Base-by-base conservation (phyloP, 352 stramenopile genomes). In the Phytophthora sp. region DNA sequence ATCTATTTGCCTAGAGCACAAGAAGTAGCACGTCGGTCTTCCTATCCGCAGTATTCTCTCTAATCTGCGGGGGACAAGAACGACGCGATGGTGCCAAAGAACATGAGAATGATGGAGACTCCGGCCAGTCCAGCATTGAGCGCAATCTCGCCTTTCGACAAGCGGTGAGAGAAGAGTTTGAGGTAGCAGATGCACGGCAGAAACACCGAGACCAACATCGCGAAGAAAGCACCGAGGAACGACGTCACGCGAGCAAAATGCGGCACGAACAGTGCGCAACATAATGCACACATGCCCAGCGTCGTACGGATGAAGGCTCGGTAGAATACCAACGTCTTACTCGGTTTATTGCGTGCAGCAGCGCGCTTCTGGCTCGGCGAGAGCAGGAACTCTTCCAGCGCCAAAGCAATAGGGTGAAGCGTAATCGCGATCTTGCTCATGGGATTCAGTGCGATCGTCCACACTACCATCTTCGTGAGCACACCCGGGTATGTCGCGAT, bases 351-450 rank as follows among this genome's bases (percentile, higher is more conserved):
- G 12, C 61, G 51, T 2, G 66, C 60, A 42, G 59, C 69, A 44
- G 66, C 65, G 15, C 63, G 69, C 54, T 75, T 76, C 49, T 77
- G 69, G n/a, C 29, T 68, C n/a, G 66, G 57, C 4, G 80, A 82
- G 11, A 94, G 71, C 42, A 92, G 23, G 7, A 93, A 77, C 69
- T 96, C 84, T 29, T 94, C 86, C 42, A 95, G 55, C 20, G 83
- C 77, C 15, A 93, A 63, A 20, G 86, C 88, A 46, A 96, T 76
- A 12, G 88, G 88, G 52, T 94, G 84, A 20, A 95, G 69, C 36
- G 85, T 92, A 65, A 96, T 89, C 13, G 86, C 84, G 57, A 96
- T 93, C 71, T 96, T 96, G 62, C 82, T 95, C 82, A 92, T 90
- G 27, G 88, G 88, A 63, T 95, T 96, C 24, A 96, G 72, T 50